Evolutionary conservation across 106 monocot species (phyloP).

Genomic region (Apostasia ramifera): DNA sequence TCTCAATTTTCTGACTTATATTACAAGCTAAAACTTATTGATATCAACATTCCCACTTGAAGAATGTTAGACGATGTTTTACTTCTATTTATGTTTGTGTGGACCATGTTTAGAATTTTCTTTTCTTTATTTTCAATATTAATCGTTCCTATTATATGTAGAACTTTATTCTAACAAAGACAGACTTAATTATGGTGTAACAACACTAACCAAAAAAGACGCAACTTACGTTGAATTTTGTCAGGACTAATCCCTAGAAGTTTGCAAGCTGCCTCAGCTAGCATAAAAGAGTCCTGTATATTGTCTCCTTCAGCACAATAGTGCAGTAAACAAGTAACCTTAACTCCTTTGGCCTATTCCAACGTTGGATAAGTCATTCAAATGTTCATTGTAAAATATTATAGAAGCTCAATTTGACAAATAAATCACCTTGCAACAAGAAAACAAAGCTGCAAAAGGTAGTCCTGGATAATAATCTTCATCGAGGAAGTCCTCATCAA

Average conservation of each 20-base stretch:
- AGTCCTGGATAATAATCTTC: slow-evolving; percentile 79
- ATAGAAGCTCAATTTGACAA: not conserved
- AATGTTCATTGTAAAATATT: not conserved
- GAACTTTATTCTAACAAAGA: not conserved
- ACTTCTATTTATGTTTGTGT: too few species aligned
- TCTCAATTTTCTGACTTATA: too few species aligned
- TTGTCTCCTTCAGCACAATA: slow-evolving; percentile 99
- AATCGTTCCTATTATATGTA: too few species aligned
- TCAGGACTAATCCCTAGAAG: slow-evolving; percentile 41
- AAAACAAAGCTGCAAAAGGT: slow-evolving; percentile 88
- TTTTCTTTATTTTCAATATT: too few species aligned
- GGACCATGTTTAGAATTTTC: too few species aligned
- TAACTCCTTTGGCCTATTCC: slow-evolving; percentile 68
- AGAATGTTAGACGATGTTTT: too few species aligned
- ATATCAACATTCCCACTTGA: too few species aligned
- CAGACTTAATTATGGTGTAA: not conserved
- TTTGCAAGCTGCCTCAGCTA: slow-evolving; percentile 73
- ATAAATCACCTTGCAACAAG: slow-evolving; percentile 68
- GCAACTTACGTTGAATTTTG: slow-evolving; percentile 37
- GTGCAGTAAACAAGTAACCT: slow-evolving; percentile 82
- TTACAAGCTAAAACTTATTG: too few species aligned
- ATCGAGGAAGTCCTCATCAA: slow-evolving; percentile 54
- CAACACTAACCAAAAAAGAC: not conserved
- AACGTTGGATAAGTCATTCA: slow-evolving; percentile 3
- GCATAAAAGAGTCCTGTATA: slow-evolving; percentile 67